phyloP scores from a whole-genome alignment of 1,284 basidiomycete genomes.

The Cerioporus squamosus region DNA sequence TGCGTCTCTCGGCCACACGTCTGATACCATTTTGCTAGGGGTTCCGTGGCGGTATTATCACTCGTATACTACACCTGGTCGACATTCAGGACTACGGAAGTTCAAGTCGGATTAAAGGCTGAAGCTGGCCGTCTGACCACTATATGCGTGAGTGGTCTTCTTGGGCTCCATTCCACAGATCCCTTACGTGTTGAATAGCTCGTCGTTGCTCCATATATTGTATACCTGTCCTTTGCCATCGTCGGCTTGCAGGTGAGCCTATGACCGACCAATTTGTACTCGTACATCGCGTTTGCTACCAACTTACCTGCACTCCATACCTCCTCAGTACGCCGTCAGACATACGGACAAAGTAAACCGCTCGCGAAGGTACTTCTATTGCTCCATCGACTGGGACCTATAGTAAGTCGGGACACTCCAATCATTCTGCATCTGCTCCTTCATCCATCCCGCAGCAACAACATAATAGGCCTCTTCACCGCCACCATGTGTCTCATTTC shows the following conservation, averaged over 20 bases:
- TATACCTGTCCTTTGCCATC: conserved; percentile 26
- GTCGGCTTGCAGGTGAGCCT: conserved; percentile 26
- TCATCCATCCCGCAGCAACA: conserved; percentile 2
- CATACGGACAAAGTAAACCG: conserved; percentile 30
- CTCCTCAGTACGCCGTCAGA: conserved; percentile 23
- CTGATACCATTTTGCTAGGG: conserved; percentile 7
- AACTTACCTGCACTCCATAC: no score
- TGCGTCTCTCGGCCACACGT: background rate
- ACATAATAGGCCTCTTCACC: conserved; percentile 23
- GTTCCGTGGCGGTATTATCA: conserved; percentile 19
- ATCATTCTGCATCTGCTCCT: no score
- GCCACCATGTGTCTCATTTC: conserved; percentile 27
- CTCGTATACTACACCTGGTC: conserved; percentile 27
- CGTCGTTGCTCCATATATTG: conserved; percentile 25
- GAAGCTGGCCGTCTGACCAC: conserved; percentile 1
- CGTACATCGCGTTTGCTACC: background rate
- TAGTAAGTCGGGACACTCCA: conserved; percentile 26
- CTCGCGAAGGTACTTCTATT: conserved; percentile 30
- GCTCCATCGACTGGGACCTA: conserved; percentile 26
- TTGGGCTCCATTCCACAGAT: no score
- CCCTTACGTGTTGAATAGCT: conserved; percentile 7
- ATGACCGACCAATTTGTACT: background rate
- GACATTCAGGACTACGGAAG: conserved; percentile 11
- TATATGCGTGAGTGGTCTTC: conserved; percentile 11
- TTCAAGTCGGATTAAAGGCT: background rate